These are phyloP conservation scores for Monilinia polystroma DNA, from an alignment of 2,329 filamentous ascomycete species.

Conservation along the genomic window DNA sequence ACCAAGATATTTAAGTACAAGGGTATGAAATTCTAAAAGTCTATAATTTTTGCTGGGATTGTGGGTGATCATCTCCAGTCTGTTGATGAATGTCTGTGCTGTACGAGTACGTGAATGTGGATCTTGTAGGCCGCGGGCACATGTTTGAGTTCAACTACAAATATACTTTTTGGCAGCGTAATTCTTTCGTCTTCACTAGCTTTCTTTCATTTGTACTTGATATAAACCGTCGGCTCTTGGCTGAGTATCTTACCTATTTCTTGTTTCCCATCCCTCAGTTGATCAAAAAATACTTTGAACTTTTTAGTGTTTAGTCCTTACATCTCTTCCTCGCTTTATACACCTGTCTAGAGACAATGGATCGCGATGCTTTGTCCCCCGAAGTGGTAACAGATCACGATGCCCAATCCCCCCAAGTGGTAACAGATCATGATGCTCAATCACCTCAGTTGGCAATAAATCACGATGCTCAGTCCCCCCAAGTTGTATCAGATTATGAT, in stretches of 20 bases:
- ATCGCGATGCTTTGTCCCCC: background rate
- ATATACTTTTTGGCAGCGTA: conserved; percentile 1
- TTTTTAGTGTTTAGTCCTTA: background rate
- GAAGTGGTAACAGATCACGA: background rate
- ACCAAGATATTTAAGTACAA: background rate
- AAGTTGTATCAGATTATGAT: background rate
- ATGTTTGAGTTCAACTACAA: background rate
- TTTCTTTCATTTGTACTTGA: background rate
- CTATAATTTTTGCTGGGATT: background rate
- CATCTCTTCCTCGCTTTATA: background rate
- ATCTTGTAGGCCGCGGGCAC: background rate
- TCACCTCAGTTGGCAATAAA: background rate
- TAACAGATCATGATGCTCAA: background rate
- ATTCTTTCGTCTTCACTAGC: background rate
- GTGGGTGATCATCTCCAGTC: conserved; percentile 10
- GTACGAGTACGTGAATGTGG: conserved; percentile 14
- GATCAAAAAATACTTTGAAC: background rate
- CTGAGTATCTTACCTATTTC: background rate
- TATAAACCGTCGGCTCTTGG: background rate
- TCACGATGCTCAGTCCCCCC: background rate
- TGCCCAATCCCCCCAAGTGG: background rate
- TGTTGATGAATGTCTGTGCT: conserved; percentile 8
- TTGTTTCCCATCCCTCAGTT: background rate
- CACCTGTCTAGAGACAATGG: conserved; percentile 1
- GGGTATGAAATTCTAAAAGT: background rate